Evolutionary conservation across 2,329 filamentous ascomycete genomes (phyloP), one percentile per base, ranked within the genome.

Genomic region (Cylindrodendrum hubeiense): DNA sequence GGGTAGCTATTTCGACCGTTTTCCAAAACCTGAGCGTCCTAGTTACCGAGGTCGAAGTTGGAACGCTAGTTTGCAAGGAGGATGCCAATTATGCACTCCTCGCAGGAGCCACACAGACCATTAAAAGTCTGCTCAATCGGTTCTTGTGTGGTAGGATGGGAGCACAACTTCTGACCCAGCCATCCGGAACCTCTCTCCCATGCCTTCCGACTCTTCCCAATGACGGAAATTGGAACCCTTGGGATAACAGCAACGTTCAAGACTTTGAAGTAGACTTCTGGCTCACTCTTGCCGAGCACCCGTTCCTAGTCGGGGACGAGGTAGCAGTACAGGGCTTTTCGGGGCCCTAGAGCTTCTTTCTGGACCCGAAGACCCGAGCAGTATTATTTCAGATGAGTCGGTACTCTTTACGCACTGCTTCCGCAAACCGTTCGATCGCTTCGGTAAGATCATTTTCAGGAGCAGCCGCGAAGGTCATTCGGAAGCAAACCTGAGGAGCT

Each of bases 91-190:
- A 68, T 30, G 67, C 67, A 21, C 68, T 71, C 21, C 61, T 71
- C 5, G 51, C 65, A 6, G 58, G 66, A n/a, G 69, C 69, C 3
- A 64, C 66, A 9, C 64, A 66, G 49, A 70, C 66, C 5, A 71
- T 71, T 3, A 55, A 56, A 7, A 64, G 30, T 17, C 46, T 68
- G 6, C 51, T 68, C 12, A 51, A 68, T 75, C 6, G 86, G 85
- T 69, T 90, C 12, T 26, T 64, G n/a, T 41, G 41, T 24, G 33
- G 41, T 3, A 51, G 34, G 34, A 46, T 39, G n/a, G 44, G 34
- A 13, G 30, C 22, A 13, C 50, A 50, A 22, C 26, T 50, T 3
- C 13, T 53, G 21, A 50, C 26, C 28, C 50, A 41, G 21, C 50
- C 34, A 21, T 13, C 52, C 15, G 28, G 24, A 0, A 44, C 13